These are phyloP conservation scores for Viola pubescens DNA, from an alignment of 441 rosid species.

Conservation along the genomic window DNA sequence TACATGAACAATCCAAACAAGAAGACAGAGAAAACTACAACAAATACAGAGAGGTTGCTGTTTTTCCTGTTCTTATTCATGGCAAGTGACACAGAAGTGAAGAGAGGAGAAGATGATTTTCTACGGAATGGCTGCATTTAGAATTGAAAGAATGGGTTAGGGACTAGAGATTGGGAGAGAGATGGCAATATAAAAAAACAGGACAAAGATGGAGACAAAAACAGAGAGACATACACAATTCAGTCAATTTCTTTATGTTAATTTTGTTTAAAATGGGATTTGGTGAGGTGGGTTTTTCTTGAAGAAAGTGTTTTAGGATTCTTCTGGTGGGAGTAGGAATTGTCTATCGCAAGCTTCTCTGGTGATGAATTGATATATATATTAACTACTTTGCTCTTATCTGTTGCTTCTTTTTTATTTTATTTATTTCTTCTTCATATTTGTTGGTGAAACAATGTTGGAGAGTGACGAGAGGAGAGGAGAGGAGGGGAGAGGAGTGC, in stretches of 20 bases:
- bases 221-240: slow-evolving; percentile 20
- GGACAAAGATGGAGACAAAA: slow-evolving; percentile 22
- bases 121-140: slow-evolving; percentile 61
- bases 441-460: background rate
- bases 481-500: slow-evolving; percentile 25
- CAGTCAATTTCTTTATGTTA: background rate
- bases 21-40: slow-evolving; percentile 59
- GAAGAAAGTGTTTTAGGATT: slow-evolving; percentile 38
- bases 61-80: slow-evolving; percentile 72
- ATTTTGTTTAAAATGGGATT: slow-evolving; percentile 33
- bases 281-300: slow-evolving; percentile 72
- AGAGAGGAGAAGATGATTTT: slow-evolving; percentile 32
- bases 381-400: no score
- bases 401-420: slow-evolving; percentile 15
- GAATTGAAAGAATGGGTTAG: slow-evolving; percentile 16
- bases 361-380: background rate
- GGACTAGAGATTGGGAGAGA: slow-evolving; percentile 18
- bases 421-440: background rate
- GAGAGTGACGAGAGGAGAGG: slow-evolving; percentile 4
- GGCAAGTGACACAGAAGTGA: slow-evolving; percentile 34
- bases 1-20: slow-evolving; percentile 85
- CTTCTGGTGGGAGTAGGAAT: slow-evolving; percentile 40
- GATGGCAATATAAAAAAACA: slow-evolving; percentile 20
- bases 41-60: slow-evolving; percentile 61
- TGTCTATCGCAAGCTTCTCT: slow-evolving; percentile 32